Evolutionary conservation across 2,329 filamentous ascomycete genomes (phyloP), one percentile per base, ranked within the genome.

Genomic region (Pseudogymnoascus sp.): DNA sequence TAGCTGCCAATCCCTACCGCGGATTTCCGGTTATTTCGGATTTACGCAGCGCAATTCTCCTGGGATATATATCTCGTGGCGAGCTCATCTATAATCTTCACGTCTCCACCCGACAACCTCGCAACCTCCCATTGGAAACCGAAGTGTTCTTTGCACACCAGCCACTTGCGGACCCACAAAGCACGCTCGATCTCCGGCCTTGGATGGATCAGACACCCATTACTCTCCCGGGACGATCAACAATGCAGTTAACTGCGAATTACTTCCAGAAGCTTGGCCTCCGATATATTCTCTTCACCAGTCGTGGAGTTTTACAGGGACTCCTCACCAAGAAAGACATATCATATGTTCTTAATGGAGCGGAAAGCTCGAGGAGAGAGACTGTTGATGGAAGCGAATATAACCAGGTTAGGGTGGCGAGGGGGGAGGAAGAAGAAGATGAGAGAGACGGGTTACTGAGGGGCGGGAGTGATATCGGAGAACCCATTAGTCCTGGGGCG

Each of bases 131-230:
- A 0, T 78, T 80, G 0, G 84, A 88, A 62, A 88, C 91, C 0
- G 88, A 92, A 70, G 86, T 87, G 41, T 91, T 88, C 73, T 96
- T 99, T 74, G 81, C 83, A 0, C 89, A 95, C 70, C 88, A 92
- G 69, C 86, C 89, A 2, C 84, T 92, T 59, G 86, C 88, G 0
- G 90, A 95, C 68, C 88, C 89, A 0, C 77, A 81, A 18, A 80
- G 83, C 13, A 91, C 87, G 0, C 83, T 99, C 37, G 94, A 99
- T 73, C 80, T 99, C 9, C 80, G 92, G 6, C 92, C 92, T 2
- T 99, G 94, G 94, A 96, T 99, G 91, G 94, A 99, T 72, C 92
- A 96, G 73, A 99, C 94, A 0, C 94, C 94, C 0, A 88, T 99
- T 52, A 97, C 94, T 0, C 79, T 97, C 15, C 89, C 90, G 39